These are phyloP conservation scores for Elaeagnus macrophylla DNA, from an alignment of 306 rosid species.

Conservation along the genomic window DNA sequence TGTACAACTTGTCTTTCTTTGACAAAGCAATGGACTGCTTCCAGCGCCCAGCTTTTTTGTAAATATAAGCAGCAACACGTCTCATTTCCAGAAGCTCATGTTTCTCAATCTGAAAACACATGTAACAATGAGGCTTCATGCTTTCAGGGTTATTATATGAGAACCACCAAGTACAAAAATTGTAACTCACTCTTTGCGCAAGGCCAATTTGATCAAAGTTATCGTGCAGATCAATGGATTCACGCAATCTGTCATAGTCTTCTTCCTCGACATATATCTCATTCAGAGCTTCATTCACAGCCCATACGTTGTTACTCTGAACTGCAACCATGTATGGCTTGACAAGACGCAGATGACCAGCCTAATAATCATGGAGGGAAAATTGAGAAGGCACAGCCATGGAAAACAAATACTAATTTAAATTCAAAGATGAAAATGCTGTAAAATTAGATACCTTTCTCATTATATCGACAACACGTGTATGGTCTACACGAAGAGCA, in stretches of 20 bases:
- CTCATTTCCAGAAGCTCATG: constrained; percentile 99
- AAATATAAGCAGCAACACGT: constrained; percentile 96
- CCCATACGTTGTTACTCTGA: constrained; percentile 95
- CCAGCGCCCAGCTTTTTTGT: constrained; percentile 99
- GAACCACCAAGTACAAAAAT: constrained; percentile 7
- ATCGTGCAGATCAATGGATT: constrained; percentile 97
- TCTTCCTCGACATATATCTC: constrained; percentile 98
- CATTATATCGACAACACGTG: constrained; percentile 98
- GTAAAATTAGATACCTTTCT: constrained; percentile 52
- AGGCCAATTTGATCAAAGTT: constrained; percentile 98
- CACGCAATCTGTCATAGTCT: constrained; percentile 94
- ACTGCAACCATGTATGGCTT: constrained; percentile 99
- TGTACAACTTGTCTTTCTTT: constrained; percentile 97
- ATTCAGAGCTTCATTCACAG: constrained; percentile 97
- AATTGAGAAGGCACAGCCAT: neutral
- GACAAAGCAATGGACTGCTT: constrained; percentile 98
- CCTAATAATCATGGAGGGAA: constrained; percentile 34
- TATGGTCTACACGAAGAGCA: constrained; percentile 96
- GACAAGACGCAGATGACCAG: constrained; percentile 92
- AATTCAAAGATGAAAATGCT: constrained; percentile 9
- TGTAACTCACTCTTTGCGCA: constrained; percentile 72
- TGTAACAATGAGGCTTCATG: constrained; percentile 18
- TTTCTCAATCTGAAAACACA: constrained; percentile 75
- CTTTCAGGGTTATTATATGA: constrained; percentile 11
- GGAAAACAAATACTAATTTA: neutral